Base-by-base conservation (phyloP, 805 yeast species). In the Debaryomyces tyrocola region DNA sequence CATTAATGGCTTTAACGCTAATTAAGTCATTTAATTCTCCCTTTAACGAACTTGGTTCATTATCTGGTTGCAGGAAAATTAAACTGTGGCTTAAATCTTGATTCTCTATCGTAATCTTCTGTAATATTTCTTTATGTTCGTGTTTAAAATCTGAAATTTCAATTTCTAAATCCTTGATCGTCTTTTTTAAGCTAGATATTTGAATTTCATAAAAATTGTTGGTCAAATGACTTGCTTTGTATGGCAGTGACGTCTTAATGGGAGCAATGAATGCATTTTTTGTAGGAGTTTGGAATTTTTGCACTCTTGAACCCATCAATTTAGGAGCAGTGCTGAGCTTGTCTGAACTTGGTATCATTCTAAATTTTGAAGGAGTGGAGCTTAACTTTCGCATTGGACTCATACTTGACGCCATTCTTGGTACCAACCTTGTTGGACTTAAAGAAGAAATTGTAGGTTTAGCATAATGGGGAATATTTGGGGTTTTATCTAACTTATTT, bases 361-460 rank as follows among this genome's bases (percentile, higher is more conserved):
- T 41, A 14, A 41, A 31, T 24, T 41, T 41, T 41, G 44, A 41
- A 17, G 44, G 44, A 10, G 36, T 33, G 4, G 44, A 20, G 18
- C 33, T 34, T 11, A 33, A 20, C 15, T 34, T 41, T 15, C 21
- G 18, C 7, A 24, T 17, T 17, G 44, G 44, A n/a, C 44, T 33
- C 8, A 36, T 7, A 11, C 9, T 36, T 6, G 18, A 15, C 6
- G 20, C 14, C 18, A 27, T 27, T 17, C 20, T 36, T 6, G 39
- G 39, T 14, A 20, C 14, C 8, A 27, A 17, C 37, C 41, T 46
- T 9, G 33, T 27, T 20, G 50, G 50, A 33, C 50, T 47, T 36
- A 41, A 34, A 2, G 70, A 69, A 3, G 67, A 48, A 5, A 51
- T 46, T 0, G 73, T 68, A 4, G 74, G 70, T 43, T 57, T 57